Evolutionary conservation across 163 green algal genomes (phyloP), one percentile per base, ranked within the genome.

Genomic region (Chlorella variabilis): DNA sequence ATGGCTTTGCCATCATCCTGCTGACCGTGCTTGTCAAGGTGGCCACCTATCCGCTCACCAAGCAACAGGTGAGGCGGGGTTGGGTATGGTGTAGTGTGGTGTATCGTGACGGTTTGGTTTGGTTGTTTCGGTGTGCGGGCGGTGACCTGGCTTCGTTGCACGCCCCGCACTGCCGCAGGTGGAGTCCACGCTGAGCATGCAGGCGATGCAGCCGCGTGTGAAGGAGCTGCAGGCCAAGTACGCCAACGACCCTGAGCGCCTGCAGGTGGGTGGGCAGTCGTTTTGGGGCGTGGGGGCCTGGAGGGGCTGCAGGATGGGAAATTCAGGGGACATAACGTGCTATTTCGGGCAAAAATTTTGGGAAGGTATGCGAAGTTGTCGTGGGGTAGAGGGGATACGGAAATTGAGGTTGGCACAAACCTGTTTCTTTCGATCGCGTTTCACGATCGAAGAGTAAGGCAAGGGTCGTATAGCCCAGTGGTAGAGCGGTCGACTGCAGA

Each of bases 1-100:
- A 99, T 78, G 97, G 97, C 58, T 99, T 97, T 81, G 89, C 96
- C 81, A 99, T 99, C 87, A 98, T 99, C 77, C 66, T 95, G 27
- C 91, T 99, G 21, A 99, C 97, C 0, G 45, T 98, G 3, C 34
- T 98, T 25, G 96, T 99, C 29, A 99, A 99, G 91, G 58, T 91
- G 23, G 88, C 89, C 38, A 99, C 96, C 2, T 98, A 94, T 82
- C 97, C 97, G 5, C 88, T 99, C 23, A 95, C 94, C n/a, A 94
- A 96, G 78, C 94, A 99, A 82, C 96, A 99, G 94, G 95, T 94
- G 68, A 7, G 71, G n/a, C n/a, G n/a, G n/a, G n/a, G n/a, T 11
- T 4, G 5, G 31, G 25, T 2, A 4, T 18, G 27, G 9, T 20
- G 4, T 2, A 49, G 25, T 18, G n/a, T n/a, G n/a, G n/a, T n/a